A percentile compares a stretch with the other conserved stretches of the same genome.
Evolutionary conservation across 2,329 filamentous ascomycete genomes (phyloP).

Genomic region (Chrysoporthe cubensis): DNA sequence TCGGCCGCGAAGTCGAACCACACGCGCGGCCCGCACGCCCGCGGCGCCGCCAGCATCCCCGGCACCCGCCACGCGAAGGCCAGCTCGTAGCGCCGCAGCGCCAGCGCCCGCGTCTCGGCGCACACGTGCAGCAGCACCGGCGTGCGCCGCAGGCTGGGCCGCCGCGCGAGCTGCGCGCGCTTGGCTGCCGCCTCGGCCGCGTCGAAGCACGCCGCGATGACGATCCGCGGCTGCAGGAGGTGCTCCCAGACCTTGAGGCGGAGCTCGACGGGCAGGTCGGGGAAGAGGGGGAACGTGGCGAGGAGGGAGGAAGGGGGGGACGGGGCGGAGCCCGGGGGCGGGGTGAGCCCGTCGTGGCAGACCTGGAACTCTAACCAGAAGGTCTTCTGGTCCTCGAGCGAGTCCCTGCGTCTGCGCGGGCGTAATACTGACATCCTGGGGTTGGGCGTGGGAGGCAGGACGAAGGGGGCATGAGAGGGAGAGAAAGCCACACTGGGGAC

Average conservation of each 20-base stretch:
- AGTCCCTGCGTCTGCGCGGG: constrained; percentile 19
- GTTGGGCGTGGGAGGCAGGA: not conserved
- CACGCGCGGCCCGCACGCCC: constrained; percentile 38
- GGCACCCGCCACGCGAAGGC: constrained; percentile 53
- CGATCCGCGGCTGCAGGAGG: constrained; percentile 49
- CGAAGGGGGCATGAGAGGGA: not conserved
- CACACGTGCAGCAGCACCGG: constrained; percentile 51
- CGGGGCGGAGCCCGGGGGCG: not conserved
- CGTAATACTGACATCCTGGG: constrained; percentile 1
- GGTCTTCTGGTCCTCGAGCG: constrained; percentile 16
- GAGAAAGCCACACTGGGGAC: not conserved
- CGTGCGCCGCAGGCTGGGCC: constrained; percentile 29
- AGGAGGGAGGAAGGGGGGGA: not conserved
- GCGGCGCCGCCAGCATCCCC: constrained; percentile 38
- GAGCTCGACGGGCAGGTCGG: constrained; percentile 50
- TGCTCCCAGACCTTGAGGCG: constrained; percentile 53
- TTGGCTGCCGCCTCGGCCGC: constrained; percentile 35
- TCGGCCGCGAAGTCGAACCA: constrained; percentile 55
- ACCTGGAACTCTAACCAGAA: constrained; percentile 54
- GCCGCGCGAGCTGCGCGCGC: constrained; percentile 31
- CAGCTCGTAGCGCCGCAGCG: constrained; percentile 48
- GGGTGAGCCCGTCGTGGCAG: constrained; percentile 40
- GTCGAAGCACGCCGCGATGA: constrained; percentile 48
- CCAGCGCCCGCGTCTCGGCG: constrained; percentile 48
- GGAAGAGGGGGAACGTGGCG: constrained; percentile 42